A percentile compares a stretch with the other conserved stretches of the same genome.
Conservation (phyloP, 108 stramenopile genomes). For the Cyclotella cryptica region DNA sequence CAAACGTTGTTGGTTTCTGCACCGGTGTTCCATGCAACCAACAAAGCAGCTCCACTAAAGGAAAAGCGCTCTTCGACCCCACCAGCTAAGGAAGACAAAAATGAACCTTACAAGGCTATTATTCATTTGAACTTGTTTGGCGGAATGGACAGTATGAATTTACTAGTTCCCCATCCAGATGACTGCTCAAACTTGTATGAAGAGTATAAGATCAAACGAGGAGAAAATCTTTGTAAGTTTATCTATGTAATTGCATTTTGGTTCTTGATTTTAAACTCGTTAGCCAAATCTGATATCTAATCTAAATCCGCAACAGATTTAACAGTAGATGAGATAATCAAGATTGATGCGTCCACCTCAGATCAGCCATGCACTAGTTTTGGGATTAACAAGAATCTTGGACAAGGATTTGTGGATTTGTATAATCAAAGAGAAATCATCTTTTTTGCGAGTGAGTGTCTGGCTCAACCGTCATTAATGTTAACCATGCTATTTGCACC, state of each 20-base stretch:
- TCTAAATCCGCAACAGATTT: background rate
- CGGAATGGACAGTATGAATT: constrained; percentile 41
- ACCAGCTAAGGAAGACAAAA: background rate
- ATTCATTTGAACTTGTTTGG: constrained; percentile 35
- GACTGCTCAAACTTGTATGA: constrained; percentile 17
- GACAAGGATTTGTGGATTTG: constrained; percentile 21
- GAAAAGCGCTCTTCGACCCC: constrained; percentile 14
- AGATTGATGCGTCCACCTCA: constrained; percentile 36
- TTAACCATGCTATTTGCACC: background rate
- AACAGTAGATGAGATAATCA: constrained; percentile 3
- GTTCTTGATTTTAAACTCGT: background rate
- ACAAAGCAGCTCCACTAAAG: background rate
- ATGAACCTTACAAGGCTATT: constrained; percentile 23
- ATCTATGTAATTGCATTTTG: background rate
- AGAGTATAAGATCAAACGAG: constrained; percentile 28
- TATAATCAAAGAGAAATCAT: constrained; percentile 42
- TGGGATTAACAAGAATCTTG: constrained; percentile 54
- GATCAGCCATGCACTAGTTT: constrained; percentile 55
- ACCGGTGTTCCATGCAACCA: constrained; percentile 31
- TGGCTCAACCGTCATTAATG: background rate
- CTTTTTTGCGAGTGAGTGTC: constrained; percentile 32
- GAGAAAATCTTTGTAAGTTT: constrained; percentile 11
- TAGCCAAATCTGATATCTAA: background rate
- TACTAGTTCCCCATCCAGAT: constrained; percentile 44
- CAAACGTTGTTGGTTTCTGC: constrained; percentile 9